phyloP scores from a whole-genome alignment of 192 early-diverging fungal species.

The Backusella westeae region DNA sequence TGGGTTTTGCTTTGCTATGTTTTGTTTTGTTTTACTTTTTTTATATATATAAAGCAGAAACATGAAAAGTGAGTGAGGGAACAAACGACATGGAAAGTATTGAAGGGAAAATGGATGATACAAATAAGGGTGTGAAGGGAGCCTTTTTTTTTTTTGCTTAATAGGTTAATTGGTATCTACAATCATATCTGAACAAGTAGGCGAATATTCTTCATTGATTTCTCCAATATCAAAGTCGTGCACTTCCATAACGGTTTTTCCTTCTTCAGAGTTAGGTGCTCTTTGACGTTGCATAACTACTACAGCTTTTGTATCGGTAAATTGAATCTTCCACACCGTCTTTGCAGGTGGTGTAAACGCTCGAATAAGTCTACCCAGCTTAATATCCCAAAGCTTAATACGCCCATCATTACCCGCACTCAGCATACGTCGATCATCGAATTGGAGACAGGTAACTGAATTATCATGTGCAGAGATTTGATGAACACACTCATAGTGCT shows the following conservation, averaged over 20 bases:
- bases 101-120: background rate
- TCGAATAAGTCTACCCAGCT: slow-evolving; percentile 79
- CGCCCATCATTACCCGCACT: slow-evolving; percentile 87
- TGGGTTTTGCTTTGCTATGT: background rate
- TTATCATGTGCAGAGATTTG: slow-evolving; percentile 69
- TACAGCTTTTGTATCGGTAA: slow-evolving; percentile 54
- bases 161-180: background rate
- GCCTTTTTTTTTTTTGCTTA: background rate
- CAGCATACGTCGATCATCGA: slow-evolving; percentile 89
- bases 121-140: background rate
- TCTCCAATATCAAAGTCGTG: slow-evolving; percentile 39
- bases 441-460: slow-evolving; percentile 96
- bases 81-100: background rate
- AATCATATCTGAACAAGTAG: slow-evolving; percentile 4
- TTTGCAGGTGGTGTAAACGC: slow-evolving; percentile 76
- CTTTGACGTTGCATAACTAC: slow-evolving; percentile 48
- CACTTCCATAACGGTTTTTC: slow-evolving; percentile 37
- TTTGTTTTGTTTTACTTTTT: too few relatives aligned
- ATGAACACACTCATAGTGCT: slow-evolving; percentile 55
- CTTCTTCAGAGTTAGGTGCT: slow-evolving; percentile 23
- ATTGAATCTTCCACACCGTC: slow-evolving; percentile 80
- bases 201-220: slow-evolving; percentile 11
- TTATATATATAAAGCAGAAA: background rate
- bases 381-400: slow-evolving; percentile 94
- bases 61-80: background rate